Base-by-base conservation (phyloP, 2,329 filamentous ascomycete species). In the Fusarium staphyleae region DNA sequence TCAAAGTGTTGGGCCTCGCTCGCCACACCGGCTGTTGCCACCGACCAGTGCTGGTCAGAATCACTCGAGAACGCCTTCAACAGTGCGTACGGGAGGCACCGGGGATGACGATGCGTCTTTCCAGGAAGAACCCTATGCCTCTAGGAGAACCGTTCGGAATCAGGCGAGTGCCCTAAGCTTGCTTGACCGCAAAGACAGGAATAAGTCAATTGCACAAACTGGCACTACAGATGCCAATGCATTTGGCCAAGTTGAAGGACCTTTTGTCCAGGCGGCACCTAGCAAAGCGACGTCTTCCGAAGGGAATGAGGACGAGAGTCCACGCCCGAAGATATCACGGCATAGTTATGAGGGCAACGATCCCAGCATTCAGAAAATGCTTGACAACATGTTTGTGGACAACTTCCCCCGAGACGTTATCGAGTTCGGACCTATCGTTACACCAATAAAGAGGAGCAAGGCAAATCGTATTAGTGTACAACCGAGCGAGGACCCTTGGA, bases 341-440 rank as follows among this genome's bases (percentile, higher is more conserved):
- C 93, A 98, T 74, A 91, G 89, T 3, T 98, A 99, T 69, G 82
- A 85, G 36, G 95, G 95, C 1, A 92, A 89, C 51, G 86, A 89
- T 55, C 86, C 87, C 4, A 85, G 77, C 64, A 84, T 89, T 46
- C 75, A 89, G 40, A 82, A 82, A 67, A 87, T 89, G 82, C 74
- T 99, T 4, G 91, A 97, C 69, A 86, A 89, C 5, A 92, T 98
- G 76, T 97, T 93, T 68, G 80, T 86, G 19, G 84, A 89, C 54
- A 87, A 87, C 60, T 88, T 86, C 60, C 85, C 86, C 9, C 84
- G 84, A 46, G 85, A 89, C 58, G 76, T 87, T 37, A 73, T 81
- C 35, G 85, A 88, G 66, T 88, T 97, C 70, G 95, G 95, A 0
- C 93, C 93, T 0, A 81, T 88, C 66, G 88, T 96, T 24, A 87